Conservation (phyloP, 305 asterid species). For the Withania somnifera region DNA sequence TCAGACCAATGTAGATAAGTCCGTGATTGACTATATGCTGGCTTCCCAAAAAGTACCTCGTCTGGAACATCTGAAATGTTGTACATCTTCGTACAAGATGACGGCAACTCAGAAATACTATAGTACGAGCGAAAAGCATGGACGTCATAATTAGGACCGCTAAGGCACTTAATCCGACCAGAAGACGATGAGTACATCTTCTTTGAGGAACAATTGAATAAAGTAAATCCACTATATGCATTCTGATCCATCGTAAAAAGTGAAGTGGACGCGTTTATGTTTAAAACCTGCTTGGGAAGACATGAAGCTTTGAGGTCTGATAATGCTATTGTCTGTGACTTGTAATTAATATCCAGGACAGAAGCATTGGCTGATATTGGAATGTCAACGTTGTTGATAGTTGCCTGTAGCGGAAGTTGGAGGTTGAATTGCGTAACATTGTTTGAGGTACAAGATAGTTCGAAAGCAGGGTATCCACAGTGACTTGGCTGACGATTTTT, state of each 20-base stretch:
- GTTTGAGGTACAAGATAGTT: constrained; percentile 23
- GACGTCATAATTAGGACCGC: constrained; percentile 15
- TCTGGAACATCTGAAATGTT: constrained; percentile 29
- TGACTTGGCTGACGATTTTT: constrained; percentile 11
- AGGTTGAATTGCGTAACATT: constrained; percentile 22
- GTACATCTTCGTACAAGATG: constrained; percentile 45
- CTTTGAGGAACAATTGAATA: constrained; percentile 34
- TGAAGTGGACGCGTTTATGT: constrained; percentile 16
- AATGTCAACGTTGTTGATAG: constrained; percentile 15
- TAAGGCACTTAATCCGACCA: constrained; percentile 24
- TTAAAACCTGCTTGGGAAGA: constrained; percentile 26
- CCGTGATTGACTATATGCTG: not conserved
- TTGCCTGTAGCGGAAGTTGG: constrained; percentile 23
- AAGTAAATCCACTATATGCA: constrained; percentile 18
- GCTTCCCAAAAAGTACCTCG: constrained; percentile 5
- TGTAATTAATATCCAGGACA: constrained; percentile 27
- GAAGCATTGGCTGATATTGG: constrained; percentile 15
- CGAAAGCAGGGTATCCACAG: constrained; percentile 30
- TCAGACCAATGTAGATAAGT: constrained; percentile 18
- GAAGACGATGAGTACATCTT: not conserved
- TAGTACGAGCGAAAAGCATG: constrained; percentile 13
- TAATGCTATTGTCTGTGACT: constrained; percentile 21
- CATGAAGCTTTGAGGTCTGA: constrained; percentile 16
- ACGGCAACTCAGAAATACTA: constrained; percentile 17
- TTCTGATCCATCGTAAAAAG: constrained; percentile 8